Evolutionary conservation across 306 rosid genomes (phyloP), one percentile per base, ranked within the genome.

Genomic region (Casuarina cunninghamiana): DNA sequence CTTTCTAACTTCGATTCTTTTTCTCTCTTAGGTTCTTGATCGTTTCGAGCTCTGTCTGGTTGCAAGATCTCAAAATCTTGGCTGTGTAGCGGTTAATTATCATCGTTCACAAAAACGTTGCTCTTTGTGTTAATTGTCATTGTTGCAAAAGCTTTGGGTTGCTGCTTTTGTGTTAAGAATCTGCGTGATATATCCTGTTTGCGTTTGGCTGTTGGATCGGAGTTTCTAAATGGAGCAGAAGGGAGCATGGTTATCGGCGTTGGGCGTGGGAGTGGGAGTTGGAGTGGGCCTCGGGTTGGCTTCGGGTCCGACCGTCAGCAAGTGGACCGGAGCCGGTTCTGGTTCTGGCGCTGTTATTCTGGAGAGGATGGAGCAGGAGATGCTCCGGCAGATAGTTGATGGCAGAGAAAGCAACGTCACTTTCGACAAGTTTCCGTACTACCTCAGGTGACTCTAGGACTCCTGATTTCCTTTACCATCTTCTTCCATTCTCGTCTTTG

Each of bases 221-320:
- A 26, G 32, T 26, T 71, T 16, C 13, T 15, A 60, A 41, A 93
- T 94, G 99, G 99, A 95, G 41, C 93, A 93, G 87, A 95, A 84
- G 78, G 81, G 91, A 26, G 8, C 87, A 43, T 61, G 93, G 81
- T 76, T 93, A 48, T 95, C 97, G 70, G 99, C 99, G 16, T 75
- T 95, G 79, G 58, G 97, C 9, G 97, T 93, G 0, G 97, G 99
- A 2, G 90, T 92, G 60, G 98, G 98, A 7, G 93, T 91, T 5
- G 98, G 98, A 37, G 97, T 95, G 13, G 99, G 99, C 35, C 76
- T 95, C 5, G 93, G 97, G 1, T 57, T 95, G 76, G 99, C 96
- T 12, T 89, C 97, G 37, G 93, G 97, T 21, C 97, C 88, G 78
- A 75, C 65, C 32, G 87, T 91, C 58, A 69, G 78, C 2, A 88